Percentiles rank a stretch among this genome's conserved stretches.
phyloP scores from a whole-genome alignment of 1,284 basidiomycete genomes.

The Cryptococcus hybrid region DNA sequence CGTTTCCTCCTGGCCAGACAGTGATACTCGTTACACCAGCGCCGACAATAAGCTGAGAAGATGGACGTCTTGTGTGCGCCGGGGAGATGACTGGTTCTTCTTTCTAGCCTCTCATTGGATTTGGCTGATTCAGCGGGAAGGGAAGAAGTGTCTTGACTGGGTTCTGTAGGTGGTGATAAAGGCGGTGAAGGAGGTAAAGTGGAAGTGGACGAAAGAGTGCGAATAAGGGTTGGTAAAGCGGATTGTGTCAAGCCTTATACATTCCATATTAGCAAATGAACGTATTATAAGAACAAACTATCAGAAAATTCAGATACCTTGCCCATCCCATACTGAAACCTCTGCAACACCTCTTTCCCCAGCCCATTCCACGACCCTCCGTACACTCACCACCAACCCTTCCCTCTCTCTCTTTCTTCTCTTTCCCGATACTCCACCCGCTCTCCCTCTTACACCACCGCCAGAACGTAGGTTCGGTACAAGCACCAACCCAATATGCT shows the following conservation, averaged over 20 bases:
- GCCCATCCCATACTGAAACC: conserved; percentile 32
- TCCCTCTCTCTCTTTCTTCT: conserved; percentile 7
- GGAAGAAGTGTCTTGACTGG: conserved; percentile 7
- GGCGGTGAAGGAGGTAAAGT: conserved; percentile 11
- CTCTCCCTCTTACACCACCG: background rate
- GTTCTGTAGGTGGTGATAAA: conserved; percentile 3
- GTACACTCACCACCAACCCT: conserved; percentile 24
- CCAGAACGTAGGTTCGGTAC: conserved; percentile 2
- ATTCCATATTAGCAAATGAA: background rate
- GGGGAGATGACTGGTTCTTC: background rate
- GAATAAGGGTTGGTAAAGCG: conserved; percentile 8
- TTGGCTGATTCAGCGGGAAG: background rate
- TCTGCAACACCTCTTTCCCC: conserved; percentile 29
- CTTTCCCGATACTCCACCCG: background rate
- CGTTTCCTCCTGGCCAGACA: background rate
- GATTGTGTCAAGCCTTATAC: conserved; percentile 11
- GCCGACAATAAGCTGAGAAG: background rate
- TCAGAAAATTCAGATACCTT: conserved; percentile 4
- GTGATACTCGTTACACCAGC: conserved; percentile 4
- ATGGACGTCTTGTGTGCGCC: background rate
- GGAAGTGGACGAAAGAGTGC: conserved; percentile 2
- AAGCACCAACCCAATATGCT: conserved; percentile 13
- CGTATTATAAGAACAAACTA: background rate
- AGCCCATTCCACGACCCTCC: conserved; percentile 27
- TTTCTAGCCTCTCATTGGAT: background rate